Evolutionary conservation across 192 early-diverging fungal species (phyloP), one percentile per base, ranked within the genome.

Genomic region (Backusella sp.): DNA sequence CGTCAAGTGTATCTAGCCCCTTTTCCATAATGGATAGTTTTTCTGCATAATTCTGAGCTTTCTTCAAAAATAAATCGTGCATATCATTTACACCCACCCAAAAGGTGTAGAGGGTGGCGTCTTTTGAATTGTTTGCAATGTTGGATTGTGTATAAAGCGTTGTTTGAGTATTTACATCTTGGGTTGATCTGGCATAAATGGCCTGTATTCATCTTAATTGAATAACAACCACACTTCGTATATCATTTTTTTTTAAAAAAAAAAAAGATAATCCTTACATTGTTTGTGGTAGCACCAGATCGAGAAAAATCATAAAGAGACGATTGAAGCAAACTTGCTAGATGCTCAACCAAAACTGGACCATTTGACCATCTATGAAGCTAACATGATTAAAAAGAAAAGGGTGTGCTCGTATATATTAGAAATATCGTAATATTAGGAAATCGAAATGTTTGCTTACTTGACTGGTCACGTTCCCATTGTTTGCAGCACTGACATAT

Each of bases 341-440:
- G n/a, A 26, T 56, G 53, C n/a, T 56, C 53, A 11, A 56, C 53
- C n/a, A 56, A 21, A 56, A 56, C 52, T 21, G 21, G 21, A 23
- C 52, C 52, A 56, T 56, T 56, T 56, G 52, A 56, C 52, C 52
- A 56, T 56, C 52, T 56, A 21, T 56, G 52, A 56, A 56, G 52
- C 52, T 56, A 56, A 56, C 8, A 56, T 56, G 52, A 56, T 56
- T 21, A 56, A 56, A 8, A 21, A 6, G 3, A 32, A 32, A 32
- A 32, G 32, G 32, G 7, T 26, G 2, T 56, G 21, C n/a, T 2
- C 53, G n/a, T 21, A 21, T 9, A 21, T 1, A 56, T 56, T 56
- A 56, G 21, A 56, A 56, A 56, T 7, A 44, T 44, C 42, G 42
- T 49, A 49, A 49, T 49, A 49, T 49, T 49, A 49, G 46, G 1